A percentile compares a stretch with the other conserved stretches of the same genome.
These are phyloP conservation scores for Colletotrichum caudatum DNA, from an alignment of 2,329 filamentous ascomycete genomes.

Conservation along the genomic window DNA sequence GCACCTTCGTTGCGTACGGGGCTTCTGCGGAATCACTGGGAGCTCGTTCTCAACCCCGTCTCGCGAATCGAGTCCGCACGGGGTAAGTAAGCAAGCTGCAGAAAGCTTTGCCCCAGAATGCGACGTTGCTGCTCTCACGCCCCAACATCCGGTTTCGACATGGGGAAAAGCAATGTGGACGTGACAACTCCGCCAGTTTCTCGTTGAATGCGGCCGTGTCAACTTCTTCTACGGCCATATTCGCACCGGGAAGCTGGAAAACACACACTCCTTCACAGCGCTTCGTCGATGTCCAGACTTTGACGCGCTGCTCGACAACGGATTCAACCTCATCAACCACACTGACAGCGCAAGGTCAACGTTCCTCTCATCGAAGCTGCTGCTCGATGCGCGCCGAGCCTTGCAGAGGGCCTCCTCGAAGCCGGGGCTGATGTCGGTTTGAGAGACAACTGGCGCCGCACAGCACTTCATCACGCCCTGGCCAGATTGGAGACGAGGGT, in stretches of 20 bases:
- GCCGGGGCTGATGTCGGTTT: background rate
- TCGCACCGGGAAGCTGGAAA: accelerated
- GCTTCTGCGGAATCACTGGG: background rate
- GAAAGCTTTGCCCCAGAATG: background rate
- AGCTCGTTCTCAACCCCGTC: background rate
- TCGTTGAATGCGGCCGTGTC: background rate
- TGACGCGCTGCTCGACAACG: background rate
- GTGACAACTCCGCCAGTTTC: background rate
- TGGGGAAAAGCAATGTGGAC: accelerated
- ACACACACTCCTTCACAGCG: constrained; percentile 2
- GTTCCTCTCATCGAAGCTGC: background rate
- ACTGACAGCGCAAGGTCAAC: background rate
- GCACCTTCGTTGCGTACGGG: background rate
- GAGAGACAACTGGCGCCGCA: background rate
- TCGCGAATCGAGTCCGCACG: background rate
- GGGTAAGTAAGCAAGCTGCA: background rate
- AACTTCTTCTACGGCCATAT: background rate
- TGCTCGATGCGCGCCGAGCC: accelerated
- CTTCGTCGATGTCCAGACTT: background rate
- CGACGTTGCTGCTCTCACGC: background rate
- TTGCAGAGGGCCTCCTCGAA: background rate
- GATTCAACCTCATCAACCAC: background rate
- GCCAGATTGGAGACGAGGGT: accelerated
- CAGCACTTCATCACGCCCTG: constrained; percentile 4
- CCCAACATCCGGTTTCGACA: background rate